Percentiles rank a stretch among this genome's conserved stretches.
Evolutionary conservation across 148 eudicot species (phyloP).

Genomic region (Chenopodium berlandieri): DNA sequence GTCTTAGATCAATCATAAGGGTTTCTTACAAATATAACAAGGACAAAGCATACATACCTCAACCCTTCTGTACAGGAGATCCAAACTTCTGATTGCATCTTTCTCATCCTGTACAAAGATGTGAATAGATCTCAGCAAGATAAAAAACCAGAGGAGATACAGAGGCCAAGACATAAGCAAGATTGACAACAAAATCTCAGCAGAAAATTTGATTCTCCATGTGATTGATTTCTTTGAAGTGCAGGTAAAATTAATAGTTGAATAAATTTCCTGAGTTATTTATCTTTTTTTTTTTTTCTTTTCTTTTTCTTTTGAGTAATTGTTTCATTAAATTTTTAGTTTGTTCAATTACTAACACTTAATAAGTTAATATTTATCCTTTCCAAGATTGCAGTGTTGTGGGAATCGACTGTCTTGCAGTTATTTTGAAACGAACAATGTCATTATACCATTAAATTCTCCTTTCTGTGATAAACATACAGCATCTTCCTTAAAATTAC

Average conservation of each 20-base stretch:
- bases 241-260: neutral
- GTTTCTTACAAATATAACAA: neutral
- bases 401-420: neutral
- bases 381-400: neutral
- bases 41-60: slow-evolving; percentile 68
- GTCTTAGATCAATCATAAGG: neutral
- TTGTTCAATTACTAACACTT: too few relatives aligned
- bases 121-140: slow-evolving; percentile 2
- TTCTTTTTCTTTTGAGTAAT: neutral
- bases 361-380: neutral
- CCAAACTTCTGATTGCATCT: slow-evolving; percentile 94
- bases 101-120: slow-evolving; percentile 70
- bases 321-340: neutral
- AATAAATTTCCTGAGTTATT: neutral
- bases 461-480: neutral
- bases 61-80: slow-evolving; percentile 91
- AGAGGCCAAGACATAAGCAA: neutral
- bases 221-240: neutral
- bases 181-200: neutral
- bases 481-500: neutral
- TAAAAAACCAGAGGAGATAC: slow-evolving; percentile 5
- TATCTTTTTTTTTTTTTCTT: neutral
- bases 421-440: neutral
- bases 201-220: neutral
- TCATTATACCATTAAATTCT: neutral